Conservation (phyloP, 2,329 filamentous ascomycete species). For the Fusarium annulatum region DNA sequence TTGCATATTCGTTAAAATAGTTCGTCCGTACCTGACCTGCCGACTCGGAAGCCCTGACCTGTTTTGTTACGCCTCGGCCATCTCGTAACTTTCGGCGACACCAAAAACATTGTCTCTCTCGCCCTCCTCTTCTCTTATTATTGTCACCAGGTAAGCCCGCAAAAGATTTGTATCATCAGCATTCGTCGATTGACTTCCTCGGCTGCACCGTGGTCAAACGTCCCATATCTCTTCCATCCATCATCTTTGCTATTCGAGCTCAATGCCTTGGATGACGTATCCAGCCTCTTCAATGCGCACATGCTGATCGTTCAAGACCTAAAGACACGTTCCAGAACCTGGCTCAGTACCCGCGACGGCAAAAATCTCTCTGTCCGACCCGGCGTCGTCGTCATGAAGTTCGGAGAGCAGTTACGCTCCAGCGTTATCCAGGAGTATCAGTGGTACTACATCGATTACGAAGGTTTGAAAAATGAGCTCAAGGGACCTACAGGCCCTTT, state of each 20-base stretch:
- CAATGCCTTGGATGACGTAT: slow-evolving; percentile 24
- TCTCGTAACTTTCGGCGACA: slow-evolving; percentile 14
- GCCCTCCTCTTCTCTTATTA: slow-evolving; percentile 10
- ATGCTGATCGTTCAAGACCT: slow-evolving; percentile 67
- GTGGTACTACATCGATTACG: slow-evolving; percentile 99
- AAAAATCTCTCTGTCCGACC: slow-evolving; percentile 53
- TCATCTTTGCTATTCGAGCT: slow-evolving; percentile 1
- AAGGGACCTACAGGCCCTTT: slow-evolving; percentile 73
- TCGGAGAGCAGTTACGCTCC: slow-evolving; percentile 95
- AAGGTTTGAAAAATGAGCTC: slow-evolving; percentile 88
- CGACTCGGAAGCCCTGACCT: slow-evolving; percentile 13
- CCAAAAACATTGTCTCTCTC: slow-evolving; percentile 25
- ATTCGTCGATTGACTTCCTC: slow-evolving; percentile 14
- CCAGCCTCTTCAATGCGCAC: slow-evolving; percentile 41
- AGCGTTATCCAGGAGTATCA: slow-evolving; percentile 97
- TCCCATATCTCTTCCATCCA: neutral
- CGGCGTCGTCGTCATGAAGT: slow-evolving; percentile 76
- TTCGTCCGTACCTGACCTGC: slow-evolving; percentile 17
- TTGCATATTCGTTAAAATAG: slow-evolving; percentile 6
- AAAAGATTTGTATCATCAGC: slow-evolving; percentile 1
- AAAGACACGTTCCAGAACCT: slow-evolving; percentile 55
- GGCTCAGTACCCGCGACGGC: slow-evolving; percentile 51
- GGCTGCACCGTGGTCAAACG: slow-evolving; percentile 3
- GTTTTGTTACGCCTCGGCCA: slow-evolving; percentile 17
- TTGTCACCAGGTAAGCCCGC: slow-evolving; percentile 34